These are phyloP conservation scores for Magnolia sinica DNA, from an alignment of 164 flowering plant species.

Conservation along the genomic window DNA sequence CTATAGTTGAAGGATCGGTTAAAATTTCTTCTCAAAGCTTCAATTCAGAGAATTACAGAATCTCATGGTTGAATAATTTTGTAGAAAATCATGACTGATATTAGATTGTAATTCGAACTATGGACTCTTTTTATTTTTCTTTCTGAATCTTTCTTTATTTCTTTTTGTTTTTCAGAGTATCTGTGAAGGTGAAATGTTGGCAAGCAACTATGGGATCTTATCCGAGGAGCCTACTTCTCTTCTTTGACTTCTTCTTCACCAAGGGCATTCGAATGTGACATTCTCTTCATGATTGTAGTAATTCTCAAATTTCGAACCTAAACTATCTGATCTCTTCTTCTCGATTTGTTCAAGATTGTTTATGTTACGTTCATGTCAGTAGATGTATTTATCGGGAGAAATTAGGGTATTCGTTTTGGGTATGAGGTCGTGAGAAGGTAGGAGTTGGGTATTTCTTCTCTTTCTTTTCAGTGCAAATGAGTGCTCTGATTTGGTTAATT, in stretches of 20 bases:
- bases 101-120: background rate
- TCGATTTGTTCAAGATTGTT: background rate
- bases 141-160: background rate
- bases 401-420: background rate
- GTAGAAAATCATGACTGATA: background rate
- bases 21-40: background rate
- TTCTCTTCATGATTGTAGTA: background rate
- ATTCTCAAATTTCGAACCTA: background rate
- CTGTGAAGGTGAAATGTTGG: background rate
- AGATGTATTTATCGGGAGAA: background rate
- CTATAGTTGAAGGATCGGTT: background rate
- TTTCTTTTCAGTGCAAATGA: background rate
- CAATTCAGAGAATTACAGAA: background rate
- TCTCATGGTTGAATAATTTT: background rate
- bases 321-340: background rate
- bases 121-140: background rate
- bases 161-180: background rate
- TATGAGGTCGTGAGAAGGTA: background rate
- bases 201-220: background rate
- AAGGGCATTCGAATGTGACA: background rate
- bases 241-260: background rate
- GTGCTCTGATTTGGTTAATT: background rate
- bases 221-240: background rate
- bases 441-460: background rate
- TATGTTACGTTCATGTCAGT: background rate